phyloP scores from a whole-genome alignment of 371 early-diverging fungal species.

The Mortierella sp. region DNA sequence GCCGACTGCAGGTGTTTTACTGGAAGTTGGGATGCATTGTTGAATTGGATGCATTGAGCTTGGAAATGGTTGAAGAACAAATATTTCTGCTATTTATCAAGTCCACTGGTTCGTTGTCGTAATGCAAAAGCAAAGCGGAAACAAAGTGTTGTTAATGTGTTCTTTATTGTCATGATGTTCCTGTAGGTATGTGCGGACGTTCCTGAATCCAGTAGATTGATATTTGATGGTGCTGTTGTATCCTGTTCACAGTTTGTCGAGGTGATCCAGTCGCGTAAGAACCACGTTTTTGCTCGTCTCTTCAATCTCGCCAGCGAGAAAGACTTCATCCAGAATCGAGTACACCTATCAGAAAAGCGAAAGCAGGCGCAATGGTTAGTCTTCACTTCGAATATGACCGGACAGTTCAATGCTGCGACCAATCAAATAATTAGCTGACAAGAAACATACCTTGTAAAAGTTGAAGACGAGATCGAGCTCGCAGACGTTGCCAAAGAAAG shows the following conservation, averaged over 20 bases:
- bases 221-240: background rate
- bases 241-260: conserved; percentile 78
- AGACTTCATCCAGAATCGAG: conserved; percentile 96
- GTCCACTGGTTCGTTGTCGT: too few species aligned
- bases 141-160: background rate
- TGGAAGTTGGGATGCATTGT: too few species aligned
- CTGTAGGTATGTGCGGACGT: background rate
- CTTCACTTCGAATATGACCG: background rate
- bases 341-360: conserved; percentile 77
- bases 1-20: too few species aligned
- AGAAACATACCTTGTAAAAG: conserved; percentile 87
- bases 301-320: conserved; percentile 97
- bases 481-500: conserved; percentile 98
- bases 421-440: background rate
- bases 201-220: background rate
- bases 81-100: too few species aligned
- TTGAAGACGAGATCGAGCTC: conserved; percentile 98
- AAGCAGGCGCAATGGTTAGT: background rate
- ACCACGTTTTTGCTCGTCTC: conserved; percentile 91
- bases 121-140: background rate
- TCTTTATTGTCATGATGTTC: conserved; percentile 9
- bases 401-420: background rate
- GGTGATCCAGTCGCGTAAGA: conserved; percentile 79
- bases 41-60: too few species aligned
- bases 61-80: background rate